These are phyloP conservation scores for Amphichorda felina DNA, from an alignment of 2,329 filamentous ascomycete species.

Conservation along the genomic window DNA sequence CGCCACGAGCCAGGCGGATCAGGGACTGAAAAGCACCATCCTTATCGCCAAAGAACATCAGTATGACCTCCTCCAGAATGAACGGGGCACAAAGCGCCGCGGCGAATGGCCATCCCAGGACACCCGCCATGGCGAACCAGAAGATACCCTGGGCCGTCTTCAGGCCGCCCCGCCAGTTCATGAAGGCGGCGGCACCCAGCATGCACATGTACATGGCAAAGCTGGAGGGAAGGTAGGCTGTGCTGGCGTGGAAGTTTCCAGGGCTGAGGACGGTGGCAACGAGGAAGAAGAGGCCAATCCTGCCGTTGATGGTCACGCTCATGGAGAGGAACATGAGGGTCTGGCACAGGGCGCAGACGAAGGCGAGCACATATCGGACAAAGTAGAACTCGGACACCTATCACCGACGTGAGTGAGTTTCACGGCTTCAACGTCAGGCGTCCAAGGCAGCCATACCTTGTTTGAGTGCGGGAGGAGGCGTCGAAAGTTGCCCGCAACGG, in stretches of 20 bases:
- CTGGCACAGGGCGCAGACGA: constrained; percentile 71
- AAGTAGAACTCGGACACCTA: constrained; percentile 79
- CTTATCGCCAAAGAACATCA: constrained; percentile 39
- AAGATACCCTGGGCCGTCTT: constrained; percentile 76
- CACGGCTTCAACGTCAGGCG: no score
- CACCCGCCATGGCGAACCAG: constrained; percentile 78
- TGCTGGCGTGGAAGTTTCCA: constrained; percentile 86
- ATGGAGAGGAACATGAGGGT: constrained; percentile 71
- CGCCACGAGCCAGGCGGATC: constrained; percentile 54
- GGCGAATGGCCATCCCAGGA: constrained; percentile 92
- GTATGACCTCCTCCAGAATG: constrained; percentile 61
- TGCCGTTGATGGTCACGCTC: constrained; percentile 63
- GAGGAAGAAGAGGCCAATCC: constrained; percentile 78
- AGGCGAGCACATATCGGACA: constrained; percentile 62
- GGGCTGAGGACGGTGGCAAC: constrained; percentile 67
- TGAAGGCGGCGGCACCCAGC: constrained; percentile 76
- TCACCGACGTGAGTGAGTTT: constrained; percentile 23
- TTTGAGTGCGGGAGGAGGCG: constrained; percentile 49
- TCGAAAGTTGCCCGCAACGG: constrained; percentile 54
- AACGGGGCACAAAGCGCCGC: constrained; percentile 73
- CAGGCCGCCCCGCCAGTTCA: constrained; percentile 74
- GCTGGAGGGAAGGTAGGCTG: constrained; percentile 80
- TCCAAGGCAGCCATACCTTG: no score
- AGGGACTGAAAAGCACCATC: constrained; percentile 49
- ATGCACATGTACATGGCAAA: constrained; percentile 95